Conservation (phyloP, 1,284 basidiomycete genomes). For the Sanghuangporus baumii region DNA sequence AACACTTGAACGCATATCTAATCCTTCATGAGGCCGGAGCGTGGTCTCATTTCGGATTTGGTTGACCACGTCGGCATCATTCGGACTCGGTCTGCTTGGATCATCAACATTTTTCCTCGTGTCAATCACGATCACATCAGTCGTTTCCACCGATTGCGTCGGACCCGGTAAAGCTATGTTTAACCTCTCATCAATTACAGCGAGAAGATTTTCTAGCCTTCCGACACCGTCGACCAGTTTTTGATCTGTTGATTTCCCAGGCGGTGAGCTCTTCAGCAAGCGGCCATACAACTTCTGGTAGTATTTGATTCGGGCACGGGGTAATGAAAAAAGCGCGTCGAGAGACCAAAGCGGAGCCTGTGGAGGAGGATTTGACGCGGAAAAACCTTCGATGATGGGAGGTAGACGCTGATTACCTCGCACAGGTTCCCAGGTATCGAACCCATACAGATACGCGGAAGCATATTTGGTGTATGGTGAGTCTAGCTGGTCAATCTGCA, state of each 20-base stretch:
- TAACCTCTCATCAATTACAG: slow-evolving; percentile 58
- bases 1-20: slow-evolving; percentile 35
- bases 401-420: slow-evolving; percentile 69
- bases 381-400: slow-evolving; percentile 67
- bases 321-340: slow-evolving; percentile 83
- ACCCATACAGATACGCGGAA: slow-evolving; percentile 68
- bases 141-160: slow-evolving; percentile 29
- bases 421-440: slow-evolving; percentile 81
- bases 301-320: slow-evolving; percentile 81
- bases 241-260: slow-evolving; percentile 84
- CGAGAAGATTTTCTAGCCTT: slow-evolving; percentile 72
- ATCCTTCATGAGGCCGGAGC: slow-evolving; percentile 26
- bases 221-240: slow-evolving; percentile 78
- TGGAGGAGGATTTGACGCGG: slow-evolving; percentile 51
- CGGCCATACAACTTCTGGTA: slow-evolving; percentile 90
- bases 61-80: background rate
- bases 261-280: slow-evolving; percentile 82
- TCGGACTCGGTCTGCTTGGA: background rate
- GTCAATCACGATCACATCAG: slow-evolving; percentile 52
- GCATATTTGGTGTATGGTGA: slow-evolving; percentile 83
- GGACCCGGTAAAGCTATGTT: slow-evolving; percentile 27
- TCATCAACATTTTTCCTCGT: slow-evolving; percentile 27
- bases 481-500: slow-evolving; percentile 85
- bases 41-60: slow-evolving; percentile 1
- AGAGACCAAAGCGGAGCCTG: slow-evolving; percentile 68